Evolutionary conservation across 441 rosid species (phyloP).

Genomic region (Macaranga tanarius): DNA sequence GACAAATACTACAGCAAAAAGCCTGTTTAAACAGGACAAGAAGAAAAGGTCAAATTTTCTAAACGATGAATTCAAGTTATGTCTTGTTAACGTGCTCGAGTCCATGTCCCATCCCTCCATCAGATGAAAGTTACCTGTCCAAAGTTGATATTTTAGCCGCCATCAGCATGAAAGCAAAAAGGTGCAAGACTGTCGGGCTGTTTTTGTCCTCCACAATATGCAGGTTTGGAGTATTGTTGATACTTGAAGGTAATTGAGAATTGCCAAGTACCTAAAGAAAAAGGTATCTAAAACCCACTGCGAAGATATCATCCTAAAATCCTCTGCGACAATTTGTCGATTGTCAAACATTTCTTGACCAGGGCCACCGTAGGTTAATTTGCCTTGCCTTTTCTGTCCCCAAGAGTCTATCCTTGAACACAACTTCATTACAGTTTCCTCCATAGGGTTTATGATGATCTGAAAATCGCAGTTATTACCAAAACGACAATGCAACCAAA

Average conservation of each 20-base stretch:
- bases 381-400: background rate
- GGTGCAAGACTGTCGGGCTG: no score
- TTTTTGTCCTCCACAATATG: no score
- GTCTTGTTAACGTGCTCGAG: background rate
- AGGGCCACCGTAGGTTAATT: slow-evolving; percentile 10
- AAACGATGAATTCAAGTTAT: background rate
- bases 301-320: background rate
- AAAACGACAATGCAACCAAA: background rate
- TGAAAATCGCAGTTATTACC: background rate
- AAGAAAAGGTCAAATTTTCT: background rate
- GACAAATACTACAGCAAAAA: background rate
- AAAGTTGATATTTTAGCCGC: no score
- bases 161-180: no score
- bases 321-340: background rate
- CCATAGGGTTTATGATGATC: background rate
- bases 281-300: background rate
- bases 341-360: slow-evolving; percentile 5
- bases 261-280: no score
- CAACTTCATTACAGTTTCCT: slow-evolving; percentile 10
- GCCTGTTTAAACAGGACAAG: background rate
- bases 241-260: background rate
- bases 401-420: no score
- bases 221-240: no score
- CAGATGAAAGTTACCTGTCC: background rate
- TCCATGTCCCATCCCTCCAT: background rate